A percentile compares a stretch with the other conserved stretches of the same genome.
Conservation (phyloP, 2,329 filamentous ascomycete genomes). For the Dothistroma pini region DNA sequence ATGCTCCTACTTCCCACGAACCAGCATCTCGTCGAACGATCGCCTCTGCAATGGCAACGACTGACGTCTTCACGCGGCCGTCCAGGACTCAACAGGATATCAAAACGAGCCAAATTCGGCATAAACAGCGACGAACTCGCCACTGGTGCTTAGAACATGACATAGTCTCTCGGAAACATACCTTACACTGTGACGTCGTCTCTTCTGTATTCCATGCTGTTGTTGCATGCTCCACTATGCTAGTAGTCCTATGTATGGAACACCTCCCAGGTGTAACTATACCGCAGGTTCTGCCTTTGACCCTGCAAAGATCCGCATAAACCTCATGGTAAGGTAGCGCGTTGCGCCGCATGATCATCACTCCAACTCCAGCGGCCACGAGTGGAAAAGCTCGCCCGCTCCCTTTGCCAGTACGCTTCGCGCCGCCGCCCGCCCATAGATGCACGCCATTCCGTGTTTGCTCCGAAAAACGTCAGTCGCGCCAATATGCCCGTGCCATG, state of each 20-base stretch:
- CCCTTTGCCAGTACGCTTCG: neutral
- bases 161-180: neutral
- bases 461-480: neutral
- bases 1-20: too few species aligned
- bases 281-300: neutral
- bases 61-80: too few species aligned
- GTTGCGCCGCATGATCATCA: neutral
- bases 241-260: neutral
- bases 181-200: neutral
- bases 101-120: neutral
- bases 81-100: too few species aligned
- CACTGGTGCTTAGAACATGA: neutral
- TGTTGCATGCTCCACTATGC: neutral
- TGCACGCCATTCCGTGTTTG: neutral
- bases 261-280: neutral
- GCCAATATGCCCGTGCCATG: slow-evolving; percentile 3
- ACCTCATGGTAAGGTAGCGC: neutral
- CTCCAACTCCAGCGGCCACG: neutral
- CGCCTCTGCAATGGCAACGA: too few species aligned
- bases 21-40: too few species aligned
- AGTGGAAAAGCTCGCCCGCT: neutral
- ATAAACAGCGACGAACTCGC: neutral
- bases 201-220: neutral
- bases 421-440: neutral
- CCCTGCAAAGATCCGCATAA: neutral